These are phyloP conservation scores for Colletotrichum incanum DNA, from an alignment of 2,329 filamentous ascomycete species.

Conservation along the genomic window DNA sequence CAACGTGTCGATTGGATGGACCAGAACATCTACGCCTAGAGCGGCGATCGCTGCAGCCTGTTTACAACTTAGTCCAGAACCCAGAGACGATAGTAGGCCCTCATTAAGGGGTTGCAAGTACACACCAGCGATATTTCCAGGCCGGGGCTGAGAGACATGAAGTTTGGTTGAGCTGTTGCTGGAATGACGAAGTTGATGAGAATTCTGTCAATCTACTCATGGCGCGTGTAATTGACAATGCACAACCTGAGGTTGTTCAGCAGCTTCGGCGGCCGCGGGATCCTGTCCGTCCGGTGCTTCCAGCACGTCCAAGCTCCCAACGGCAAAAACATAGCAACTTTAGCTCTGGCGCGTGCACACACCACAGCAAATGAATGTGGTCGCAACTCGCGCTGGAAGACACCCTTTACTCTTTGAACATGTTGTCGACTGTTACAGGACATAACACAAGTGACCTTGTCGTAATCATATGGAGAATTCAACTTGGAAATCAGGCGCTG, in stretches of 20 bases:
- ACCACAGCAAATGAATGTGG: background rate
- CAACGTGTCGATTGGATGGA: slow-evolving; percentile 45
- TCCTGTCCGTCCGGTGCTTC: background rate
- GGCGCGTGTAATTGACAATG: too few species aligned
- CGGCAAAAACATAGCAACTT: background rate
- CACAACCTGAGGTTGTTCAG: background rate
- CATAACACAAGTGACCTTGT: too few species aligned
- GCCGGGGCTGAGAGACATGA: slow-evolving; percentile 4
- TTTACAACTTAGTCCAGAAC: background rate
- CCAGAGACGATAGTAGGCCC: background rate
- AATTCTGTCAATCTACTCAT: background rate
- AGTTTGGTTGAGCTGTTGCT: background rate
- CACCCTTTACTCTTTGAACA: too few species aligned
- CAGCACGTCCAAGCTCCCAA: background rate
- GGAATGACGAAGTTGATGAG: background rate
- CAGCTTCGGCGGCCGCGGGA: background rate
- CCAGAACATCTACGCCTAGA: slow-evolving; percentile 33
- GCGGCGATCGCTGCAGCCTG: slow-evolving; percentile 34
- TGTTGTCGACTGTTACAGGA: background rate
- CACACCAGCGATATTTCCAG: background rate
- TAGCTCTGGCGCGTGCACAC: background rate
- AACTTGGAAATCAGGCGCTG: too few species aligned
- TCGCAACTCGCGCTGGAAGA: too few species aligned
- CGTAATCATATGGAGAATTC: too few species aligned
- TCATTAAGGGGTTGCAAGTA: background rate